Evolutionary conservation across 2,329 filamentous ascomycete species (phyloP), one percentile per base, ranked within the genome.

Genomic region (Sclerotinia sclerotiorum): DNA sequence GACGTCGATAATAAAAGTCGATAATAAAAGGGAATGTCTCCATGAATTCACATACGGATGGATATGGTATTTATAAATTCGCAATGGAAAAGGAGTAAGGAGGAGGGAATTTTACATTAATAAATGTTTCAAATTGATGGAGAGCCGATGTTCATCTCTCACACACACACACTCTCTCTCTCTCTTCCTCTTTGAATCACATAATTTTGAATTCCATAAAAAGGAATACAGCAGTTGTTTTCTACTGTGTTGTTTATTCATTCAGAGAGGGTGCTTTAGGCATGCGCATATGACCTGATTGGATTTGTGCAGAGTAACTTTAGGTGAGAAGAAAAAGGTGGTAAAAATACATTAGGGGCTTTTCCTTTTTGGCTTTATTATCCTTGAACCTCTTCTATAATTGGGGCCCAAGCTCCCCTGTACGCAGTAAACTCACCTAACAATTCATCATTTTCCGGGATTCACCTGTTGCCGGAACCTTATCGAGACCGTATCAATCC

Each of bases 1-100:
- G 67, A 68, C 52, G 67, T 68, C 67, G 60, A 46, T 68, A 44
- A 35, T 10, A 35, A 35, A 35, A 35, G 35, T 35, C 35, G 35
- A 54, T 58, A 21, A 54, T 58, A 21, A 24, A 55, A 51, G 60
- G 48, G 42, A n/a, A n/a, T n/a, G n/a, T n/a, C n/a, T n/a, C n/a
- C n/a, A n/a, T n/a, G n/a, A n/a, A n/a, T n/a, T n/a, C n/a, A n/a
- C n/a, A n/a, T n/a, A n/a, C n/a, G n/a, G n/a, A n/a, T n/a, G n/a
- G n/a, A n/a, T n/a, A n/a, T n/a, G n/a, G n/a, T n/a, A 21, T 7
- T 42, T 42, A 42, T 42, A 42, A 42, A 15, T 42, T 17, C 17
- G 15, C 27, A 44, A 24, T 42, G 11, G n/a, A 5, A 49, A 32
- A 51, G 19, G 29, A 56, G 21, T 42, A 42, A 48, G 29, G 35